Evolutionary conservation across 163 green algal species (phyloP), one percentile per base, ranked within the genome.

Genomic region (Chlorella variabilis): DNA sequence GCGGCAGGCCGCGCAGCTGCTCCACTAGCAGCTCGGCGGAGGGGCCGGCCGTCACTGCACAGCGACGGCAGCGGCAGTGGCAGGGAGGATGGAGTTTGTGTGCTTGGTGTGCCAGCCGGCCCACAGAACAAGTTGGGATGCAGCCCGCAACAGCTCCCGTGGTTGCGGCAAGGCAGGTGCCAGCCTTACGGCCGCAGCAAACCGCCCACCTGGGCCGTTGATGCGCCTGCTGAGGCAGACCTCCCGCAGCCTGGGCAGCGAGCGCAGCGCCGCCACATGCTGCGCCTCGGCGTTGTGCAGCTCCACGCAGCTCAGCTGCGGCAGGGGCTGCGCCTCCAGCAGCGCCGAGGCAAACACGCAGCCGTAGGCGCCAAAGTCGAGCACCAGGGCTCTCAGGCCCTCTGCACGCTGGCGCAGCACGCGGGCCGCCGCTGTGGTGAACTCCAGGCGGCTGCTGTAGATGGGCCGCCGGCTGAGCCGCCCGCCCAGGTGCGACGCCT

Each of bases 211-310:
- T 63, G 69, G 69, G 21, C 71, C 71, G 13, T 66, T 78, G 70
- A 77, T 51, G 33, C 66, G 49, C n/a, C 71, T 33, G 2, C 31
- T 36, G 6, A 78, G 31, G 21, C 5, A 17, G 6, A 78, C 20
- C 5, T 48, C 1, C 5, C 49, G 33, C 71, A 78, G 71, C 31
- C 33, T 23, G 1, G 71, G 71, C 49, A 78, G 71, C 49, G 49
- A 21, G 11, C 20, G 8, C 34, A 78, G 71, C 71, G 23, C 34
- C 0, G 49, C 33, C 71, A 78, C 33, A 48, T 78, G 71, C 49
- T 78, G 71, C 33, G 71, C 49, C 34, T 78, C 71, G 1, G 25
- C 33, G 36, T 78, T 78, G 29, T 34, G 49, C 33, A 78, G 71
- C 49, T 20, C 71, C 18, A 67, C 3, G 20, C n/a, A 13, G n/a